These are phyloP conservation scores for Scutellaria minor DNA, from an alignment of 257 asterid species.

Conservation along the genomic window DNA sequence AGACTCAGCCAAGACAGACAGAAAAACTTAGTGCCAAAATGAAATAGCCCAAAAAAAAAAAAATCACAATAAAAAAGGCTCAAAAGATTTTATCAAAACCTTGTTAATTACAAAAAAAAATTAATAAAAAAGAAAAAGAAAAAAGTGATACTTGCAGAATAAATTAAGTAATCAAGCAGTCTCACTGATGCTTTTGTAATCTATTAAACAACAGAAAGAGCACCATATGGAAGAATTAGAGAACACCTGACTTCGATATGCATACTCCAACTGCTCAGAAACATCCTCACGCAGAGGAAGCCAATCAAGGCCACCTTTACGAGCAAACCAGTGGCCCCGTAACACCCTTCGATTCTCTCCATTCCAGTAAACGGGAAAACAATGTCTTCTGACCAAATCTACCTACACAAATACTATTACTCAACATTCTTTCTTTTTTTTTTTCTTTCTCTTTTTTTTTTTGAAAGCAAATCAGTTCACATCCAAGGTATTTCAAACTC, in stretches of 20 bases:
- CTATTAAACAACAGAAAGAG: slow-evolving; percentile 14
- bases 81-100: slow-evolving; percentile 11
- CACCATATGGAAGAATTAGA: slow-evolving; percentile 10
- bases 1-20: slow-evolving; percentile 15
- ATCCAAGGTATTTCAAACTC: slow-evolving; percentile 6
- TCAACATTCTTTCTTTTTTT: slow-evolving; percentile 12
- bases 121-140: neutral
- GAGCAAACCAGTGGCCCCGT: slow-evolving; percentile 99
- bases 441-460: slow-evolving; percentile 1
- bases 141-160: neutral
- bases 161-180: slow-evolving; percentile 4
- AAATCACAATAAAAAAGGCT: neutral
- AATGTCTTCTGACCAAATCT: slow-evolving; percentile 87
- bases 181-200: slow-evolving; percentile 8
- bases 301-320: slow-evolving; percentile 97
- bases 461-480: neutral
- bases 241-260: slow-evolving; percentile 72
- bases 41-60: neutral
- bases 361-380: slow-evolving; percentile 97
- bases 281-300: slow-evolving; percentile 95
- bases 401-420: slow-evolving; percentile 54
- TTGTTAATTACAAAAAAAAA: neutral
- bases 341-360: slow-evolving; percentile 92
- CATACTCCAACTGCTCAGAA: slow-evolving; percentile 96
- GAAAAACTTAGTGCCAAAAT: slow-evolving; percentile 22